A percentile compares a stretch with the other conserved stretches of the same genome.
Conservation (phyloP, 1,139 yeast species). For the Meyerozyma athensensis region DNA sequence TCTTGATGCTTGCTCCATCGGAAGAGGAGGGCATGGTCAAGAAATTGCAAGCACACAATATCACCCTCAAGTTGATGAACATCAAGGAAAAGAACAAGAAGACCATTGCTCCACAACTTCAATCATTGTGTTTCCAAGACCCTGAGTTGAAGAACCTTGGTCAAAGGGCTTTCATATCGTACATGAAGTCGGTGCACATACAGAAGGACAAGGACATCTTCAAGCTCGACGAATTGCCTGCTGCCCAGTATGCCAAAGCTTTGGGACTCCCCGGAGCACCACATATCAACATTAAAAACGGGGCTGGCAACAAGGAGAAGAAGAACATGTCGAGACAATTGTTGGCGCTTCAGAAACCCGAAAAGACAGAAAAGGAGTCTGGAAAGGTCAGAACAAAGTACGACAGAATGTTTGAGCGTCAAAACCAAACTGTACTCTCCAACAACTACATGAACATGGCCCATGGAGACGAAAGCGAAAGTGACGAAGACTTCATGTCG, state of each 20-base stretch:
- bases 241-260: slow-evolving; percentile 80
- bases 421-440: slow-evolving; percentile 87
- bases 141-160: slow-evolving; percentile 90
- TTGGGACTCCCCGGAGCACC: slow-evolving; percentile 97
- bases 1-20: slow-evolving; percentile 75
- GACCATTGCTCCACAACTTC: slow-evolving; percentile 78
- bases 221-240: slow-evolving; percentile 67
- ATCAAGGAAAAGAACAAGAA: slow-evolving; percentile 75
- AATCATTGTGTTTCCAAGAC: slow-evolving; percentile 84
- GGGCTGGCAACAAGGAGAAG: slow-evolving; percentile 56
- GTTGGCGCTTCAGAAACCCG: slow-evolving; percentile 42
- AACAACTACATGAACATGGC: slow-evolving; percentile 80
- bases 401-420: slow-evolving; percentile 93
- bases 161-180: slow-evolving; percentile 92
- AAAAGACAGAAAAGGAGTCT: slow-evolving; percentile 21
- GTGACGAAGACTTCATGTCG: slow-evolving; percentile 68
- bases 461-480: slow-evolving; percentile 41
- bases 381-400: slow-evolving; percentile 76
- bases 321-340: slow-evolving; percentile 80
- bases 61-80: slow-evolving; percentile 67
- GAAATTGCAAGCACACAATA: slow-evolving; percentile 56
- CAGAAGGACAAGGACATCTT: slow-evolving; percentile 88
- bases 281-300: slow-evolving; percentile 67
- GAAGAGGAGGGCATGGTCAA: slow-evolving; percentile 78
- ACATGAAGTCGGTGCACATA: slow-evolving; percentile 75